These are phyloP conservation scores for Leucocoprinus sp. DNA, from an alignment of 768 basidiomycete genomes.

Conservation along the genomic window DNA sequence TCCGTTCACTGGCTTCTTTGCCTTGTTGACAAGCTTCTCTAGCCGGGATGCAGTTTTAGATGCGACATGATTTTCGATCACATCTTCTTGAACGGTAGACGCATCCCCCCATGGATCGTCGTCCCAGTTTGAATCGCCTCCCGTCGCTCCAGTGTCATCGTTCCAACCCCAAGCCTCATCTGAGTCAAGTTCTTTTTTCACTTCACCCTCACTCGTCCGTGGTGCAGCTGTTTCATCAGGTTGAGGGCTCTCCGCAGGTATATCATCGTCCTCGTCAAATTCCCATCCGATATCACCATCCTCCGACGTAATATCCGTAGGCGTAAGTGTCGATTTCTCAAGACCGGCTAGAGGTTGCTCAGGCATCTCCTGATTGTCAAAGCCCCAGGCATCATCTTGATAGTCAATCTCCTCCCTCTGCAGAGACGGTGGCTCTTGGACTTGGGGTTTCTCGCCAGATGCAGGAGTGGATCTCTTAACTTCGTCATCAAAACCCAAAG, in stretches of 20 bases:
- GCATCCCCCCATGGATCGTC: slow-evolving; percentile 65
- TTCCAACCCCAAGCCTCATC: slow-evolving; percentile 76
- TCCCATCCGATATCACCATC: slow-evolving; percentile 41
- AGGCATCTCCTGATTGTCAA: slow-evolving; percentile 30
- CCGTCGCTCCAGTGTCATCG: slow-evolving; percentile 33
- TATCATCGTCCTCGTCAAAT: slow-evolving; percentile 38
- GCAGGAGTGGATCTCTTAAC: neutral
- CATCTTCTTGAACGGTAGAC: slow-evolving; percentile 20
- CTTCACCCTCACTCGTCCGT: slow-evolving; percentile 8
- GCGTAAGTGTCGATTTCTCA: slow-evolving; percentile 9
- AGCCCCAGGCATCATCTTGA: slow-evolving; percentile 40
- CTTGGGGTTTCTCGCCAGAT: slow-evolving; percentile 14
- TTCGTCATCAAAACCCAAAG: slow-evolving; percentile 24
- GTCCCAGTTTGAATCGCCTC: slow-evolving; percentile 46
- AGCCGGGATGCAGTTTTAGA: slow-evolving; percentile 51
- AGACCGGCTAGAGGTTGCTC: neutral
- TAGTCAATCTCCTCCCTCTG: slow-evolving; percentile 16
- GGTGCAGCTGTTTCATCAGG: neutral
- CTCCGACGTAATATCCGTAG: slow-evolving; percentile 17
- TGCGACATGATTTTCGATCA: slow-evolving; percentile 23
- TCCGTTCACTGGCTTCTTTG: slow-evolving; percentile 37
- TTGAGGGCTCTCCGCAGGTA: slow-evolving; percentile 11
- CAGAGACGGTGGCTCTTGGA: slow-evolving; percentile 4
- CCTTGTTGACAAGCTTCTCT: slow-evolving; percentile 48
- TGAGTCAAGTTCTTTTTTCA: slow-evolving; percentile 31